A percentile compares a stretch with the other conserved stretches of the same genome.
phyloP scores from a whole-genome alignment of 352 stramenopile genomes.

The Phytophthora cryptogea region DNA sequence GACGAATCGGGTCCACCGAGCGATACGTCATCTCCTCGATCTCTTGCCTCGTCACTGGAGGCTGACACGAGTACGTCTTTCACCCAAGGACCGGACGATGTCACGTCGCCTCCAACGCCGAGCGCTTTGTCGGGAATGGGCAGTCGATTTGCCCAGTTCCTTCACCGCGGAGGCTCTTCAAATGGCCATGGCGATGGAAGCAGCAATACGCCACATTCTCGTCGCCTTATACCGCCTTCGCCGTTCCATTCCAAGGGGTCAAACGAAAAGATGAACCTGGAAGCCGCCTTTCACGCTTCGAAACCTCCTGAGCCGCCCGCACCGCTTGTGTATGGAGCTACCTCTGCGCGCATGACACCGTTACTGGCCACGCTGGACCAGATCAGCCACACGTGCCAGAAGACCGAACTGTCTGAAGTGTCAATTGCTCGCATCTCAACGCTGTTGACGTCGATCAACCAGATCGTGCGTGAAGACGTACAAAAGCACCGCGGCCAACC shows the following conservation, averaged over 20 bases:
- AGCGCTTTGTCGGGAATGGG: slow-evolving; percentile 24
- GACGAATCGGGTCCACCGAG: slow-evolving; percentile 25
- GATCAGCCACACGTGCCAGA: slow-evolving; percentile 56
- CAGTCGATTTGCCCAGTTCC: slow-evolving; percentile 41
- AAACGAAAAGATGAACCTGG: slow-evolving; percentile 28
- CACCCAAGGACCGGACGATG: slow-evolving; percentile 25
- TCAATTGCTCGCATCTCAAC: slow-evolving; percentile 68
- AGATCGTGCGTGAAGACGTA: slow-evolving; percentile 71
- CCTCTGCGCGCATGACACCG: slow-evolving; percentile 42
- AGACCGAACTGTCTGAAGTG: slow-evolving; percentile 65
- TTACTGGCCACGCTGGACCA: slow-evolving; percentile 52
- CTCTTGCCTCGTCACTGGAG: slow-evolving; percentile 30
- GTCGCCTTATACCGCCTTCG: slow-evolving; percentile 26
- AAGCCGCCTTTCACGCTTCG: slow-evolving; percentile 30
- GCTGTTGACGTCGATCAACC: slow-evolving; percentile 64
- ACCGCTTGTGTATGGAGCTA: slow-evolving; percentile 21
- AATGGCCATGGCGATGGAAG: slow-evolving; percentile 11
- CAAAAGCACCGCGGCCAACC: slow-evolving; percentile 46
- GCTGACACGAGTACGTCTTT: slow-evolving; percentile 25
- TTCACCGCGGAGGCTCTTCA: slow-evolving; percentile 28
- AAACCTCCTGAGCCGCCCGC: slow-evolving; percentile 19
- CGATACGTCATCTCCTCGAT: slow-evolving; percentile 32
- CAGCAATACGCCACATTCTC: slow-evolving; percentile 15
- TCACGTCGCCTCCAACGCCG: slow-evolving; percentile 5
- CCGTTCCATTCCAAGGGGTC: slow-evolving; percentile 30